These are phyloP conservation scores for Globisporangium abappressorium DNA, from an alignment of 352 stramenopile genomes.

Conservation along the genomic window DNA sequence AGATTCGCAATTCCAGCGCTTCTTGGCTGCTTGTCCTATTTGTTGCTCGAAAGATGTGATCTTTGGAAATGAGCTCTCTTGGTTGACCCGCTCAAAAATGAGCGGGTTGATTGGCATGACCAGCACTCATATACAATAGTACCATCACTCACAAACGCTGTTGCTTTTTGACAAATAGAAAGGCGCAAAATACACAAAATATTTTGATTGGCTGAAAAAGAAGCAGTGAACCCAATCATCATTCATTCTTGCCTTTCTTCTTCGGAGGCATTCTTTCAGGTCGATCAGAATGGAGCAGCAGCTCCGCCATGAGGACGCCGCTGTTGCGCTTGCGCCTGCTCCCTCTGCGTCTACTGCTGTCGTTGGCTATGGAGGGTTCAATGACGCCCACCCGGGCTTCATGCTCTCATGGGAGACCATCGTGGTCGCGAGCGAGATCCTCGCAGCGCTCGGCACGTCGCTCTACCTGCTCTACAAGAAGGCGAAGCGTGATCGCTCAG, in stretches of 20 bases:
- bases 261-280: not conserved
- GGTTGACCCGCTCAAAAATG: not conserved
- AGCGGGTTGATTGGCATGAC: not conserved
- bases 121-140: not conserved
- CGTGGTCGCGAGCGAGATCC: conserved; percentile 48
- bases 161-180: not conserved
- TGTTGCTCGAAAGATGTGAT: not conserved
- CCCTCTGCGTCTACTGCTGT: not conserved
- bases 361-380: not conserved
- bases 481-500: conserved; percentile 12
- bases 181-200: not conserved
- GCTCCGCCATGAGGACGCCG: not conserved
- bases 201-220: conserved; percentile 3
- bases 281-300: not conserved
- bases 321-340: not conserved
- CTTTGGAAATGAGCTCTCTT: conserved; percentile 7
- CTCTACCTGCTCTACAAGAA: conserved; percentile 49
- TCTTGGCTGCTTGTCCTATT: not conserved
- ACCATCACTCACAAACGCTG: conserved; percentile 5
- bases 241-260: not conserved
- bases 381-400: conserved; percentile 8
- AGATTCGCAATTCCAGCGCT: not conserved
- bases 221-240: not conserved
- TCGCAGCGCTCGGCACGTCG: conserved; percentile 32
- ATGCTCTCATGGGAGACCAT: conserved; percentile 46